These are phyloP conservation scores for Torulaspora franciscae DNA, from an alignment of 805 yeast species.

Conservation along the genomic window DNA sequence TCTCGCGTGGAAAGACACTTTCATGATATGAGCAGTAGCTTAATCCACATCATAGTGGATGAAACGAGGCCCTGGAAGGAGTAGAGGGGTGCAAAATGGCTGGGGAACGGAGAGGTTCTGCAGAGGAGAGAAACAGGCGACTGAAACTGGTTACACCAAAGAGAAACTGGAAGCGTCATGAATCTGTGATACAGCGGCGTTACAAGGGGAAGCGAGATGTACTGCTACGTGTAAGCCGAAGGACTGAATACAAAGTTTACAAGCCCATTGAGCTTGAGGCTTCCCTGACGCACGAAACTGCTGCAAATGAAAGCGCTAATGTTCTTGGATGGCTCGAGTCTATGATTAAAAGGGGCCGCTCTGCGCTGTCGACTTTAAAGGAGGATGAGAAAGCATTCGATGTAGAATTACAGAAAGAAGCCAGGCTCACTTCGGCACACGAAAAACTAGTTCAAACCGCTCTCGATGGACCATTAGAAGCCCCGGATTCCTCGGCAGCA, in stretches of 20 bases:
- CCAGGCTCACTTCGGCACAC: constrained; percentile 2
- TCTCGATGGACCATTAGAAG: constrained; percentile 1
- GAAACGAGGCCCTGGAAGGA: too few species aligned
- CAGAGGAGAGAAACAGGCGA: not conserved
- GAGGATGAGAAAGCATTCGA: constrained; percentile 15
- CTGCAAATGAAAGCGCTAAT: constrained; percentile 9
- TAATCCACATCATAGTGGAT: too few species aligned
- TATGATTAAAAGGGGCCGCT: constrained; percentile 24
- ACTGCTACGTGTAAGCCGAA: not conserved
- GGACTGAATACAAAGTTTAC: not conserved
- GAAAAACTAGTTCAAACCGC: constrained; percentile 7
- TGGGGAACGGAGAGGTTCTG: not conserved
- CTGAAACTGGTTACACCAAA: constrained; percentile 20
- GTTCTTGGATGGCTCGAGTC: constrained; percentile 24
- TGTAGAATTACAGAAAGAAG: constrained; percentile 12
- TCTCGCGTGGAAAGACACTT: not conserved
- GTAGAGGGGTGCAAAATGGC: not conserved
- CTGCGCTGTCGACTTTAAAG: constrained; percentile 16
- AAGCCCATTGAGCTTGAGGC: not conserved
- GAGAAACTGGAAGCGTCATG: constrained; percentile 20
- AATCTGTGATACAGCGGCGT: constrained; percentile 8
- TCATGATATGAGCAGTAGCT: not conserved
- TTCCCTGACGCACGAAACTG: not conserved
- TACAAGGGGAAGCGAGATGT: not conserved
- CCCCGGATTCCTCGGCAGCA: constrained; percentile 1